Percentiles rank a stretch among this genome's conserved stretches.
Evolutionary conservation across 768 basidiomycete genomes (phyloP).

Genomic region (Stropharia rugosoannulata): DNA sequence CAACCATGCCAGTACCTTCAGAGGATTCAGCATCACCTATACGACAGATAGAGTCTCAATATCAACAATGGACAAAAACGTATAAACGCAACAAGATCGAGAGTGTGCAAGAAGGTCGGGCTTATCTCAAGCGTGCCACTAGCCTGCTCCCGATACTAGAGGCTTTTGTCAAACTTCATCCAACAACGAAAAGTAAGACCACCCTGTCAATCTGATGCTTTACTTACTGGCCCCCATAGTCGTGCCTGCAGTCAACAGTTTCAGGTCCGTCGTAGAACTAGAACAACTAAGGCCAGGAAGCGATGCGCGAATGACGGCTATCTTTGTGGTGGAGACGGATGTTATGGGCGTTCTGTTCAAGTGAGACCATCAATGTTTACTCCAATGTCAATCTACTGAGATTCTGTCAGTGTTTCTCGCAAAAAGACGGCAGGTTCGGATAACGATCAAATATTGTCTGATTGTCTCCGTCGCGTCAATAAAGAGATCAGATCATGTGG

Average conservation of each 20-base stretch:
- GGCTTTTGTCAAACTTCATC: conserved; percentile 2
- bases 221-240: not conserved
- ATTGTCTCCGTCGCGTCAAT: conserved; percentile 7
- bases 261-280: conserved; percentile 4
- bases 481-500: conserved; percentile 17
- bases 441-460: conserved; percentile 4
- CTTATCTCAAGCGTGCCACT: conserved; percentile 7
- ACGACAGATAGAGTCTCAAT: conserved; percentile 6
- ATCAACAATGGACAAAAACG: conserved; percentile 7
- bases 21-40: too few species aligned
- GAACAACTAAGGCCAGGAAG: conserved; percentile 5
- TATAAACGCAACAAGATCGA: conserved; percentile 7
- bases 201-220: not conserved
- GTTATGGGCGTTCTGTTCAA: conserved; percentile 7
- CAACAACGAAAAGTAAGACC: conserved; percentile 8
- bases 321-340: conserved; percentile 5
- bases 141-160: conserved; percentile 7
- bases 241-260: not conserved
- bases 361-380: not conserved
- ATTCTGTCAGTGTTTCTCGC: not conserved
- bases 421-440: not conserved
- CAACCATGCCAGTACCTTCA: too few species aligned
- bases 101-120: conserved; percentile 4
- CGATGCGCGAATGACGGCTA: conserved; percentile 3
- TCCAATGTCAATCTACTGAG: not conserved